Evolutionary conservation across 2,329 filamentous ascomycete species (phyloP), one percentile per base, ranked within the genome.

Genomic region (Neofusicoccum parvum): DNA sequence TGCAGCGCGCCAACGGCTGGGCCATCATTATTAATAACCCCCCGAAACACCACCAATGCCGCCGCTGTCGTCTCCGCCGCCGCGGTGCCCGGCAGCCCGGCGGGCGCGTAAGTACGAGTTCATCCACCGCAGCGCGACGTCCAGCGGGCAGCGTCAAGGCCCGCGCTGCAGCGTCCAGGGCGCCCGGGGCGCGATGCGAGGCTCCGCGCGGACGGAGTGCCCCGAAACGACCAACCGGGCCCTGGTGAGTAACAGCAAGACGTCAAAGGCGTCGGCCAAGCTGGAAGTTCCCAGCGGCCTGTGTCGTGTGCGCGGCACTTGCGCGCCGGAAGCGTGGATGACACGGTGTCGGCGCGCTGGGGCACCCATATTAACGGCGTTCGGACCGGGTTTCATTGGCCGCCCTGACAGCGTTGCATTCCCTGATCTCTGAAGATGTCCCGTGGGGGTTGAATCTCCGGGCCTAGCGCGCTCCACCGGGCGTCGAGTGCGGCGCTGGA

Each of bases 391-490:
- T 43, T 39, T 45, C 48, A 50, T 63, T 59, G 54, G 54, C 15
- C 39, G 54, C 54, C 41, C 27, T 46, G 54, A 23, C 54, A 32
- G 54, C 37, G 41, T 59, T 46, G 54, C 54, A 46, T 34, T 51
- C 51, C 54, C 45, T 60, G 56, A 60, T 60, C 56, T 60, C 56
- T 60, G 41, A 59, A 48, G 56, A 60, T 60, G 43, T 46, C 56
- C 56, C 41, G 43, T 48, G 41, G 56, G 54, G 56, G 62, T 14
- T 64, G 11, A 32, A 54, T 36, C 36, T 27, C 48, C 41, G 49
- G 39, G 39, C 37, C 15, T 46, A 54, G 62, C 62, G 49, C 15
- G 49, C 36, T 43, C 62, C 49, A 54, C 62, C 62, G 62, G 48
- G 39, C 32, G n/a, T 23, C 36, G 20, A 23, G 23, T 34, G 41